Evolutionary conservation across 306 rosid species (phyloP).

Genomic region (Fragaria iinumae): DNA sequence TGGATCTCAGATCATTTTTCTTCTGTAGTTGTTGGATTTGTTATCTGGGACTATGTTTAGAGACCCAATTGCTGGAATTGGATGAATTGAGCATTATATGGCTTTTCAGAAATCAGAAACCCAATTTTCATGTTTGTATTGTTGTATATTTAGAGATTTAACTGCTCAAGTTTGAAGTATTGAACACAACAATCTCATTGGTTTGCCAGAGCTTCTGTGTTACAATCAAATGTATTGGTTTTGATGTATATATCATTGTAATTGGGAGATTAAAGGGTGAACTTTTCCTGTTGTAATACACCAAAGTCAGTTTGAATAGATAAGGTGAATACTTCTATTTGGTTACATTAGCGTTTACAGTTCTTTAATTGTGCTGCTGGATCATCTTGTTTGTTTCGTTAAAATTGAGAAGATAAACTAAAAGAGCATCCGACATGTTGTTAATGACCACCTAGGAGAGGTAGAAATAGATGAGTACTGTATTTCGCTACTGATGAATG

Average conservation of each 20-base stretch:
- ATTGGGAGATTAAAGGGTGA: neutral
- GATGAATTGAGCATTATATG: neutral
- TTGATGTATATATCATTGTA: neutral
- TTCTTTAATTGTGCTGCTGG: neutral
- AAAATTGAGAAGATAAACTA: no score
- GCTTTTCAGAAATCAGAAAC: neutral
- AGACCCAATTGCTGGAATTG: neutral
- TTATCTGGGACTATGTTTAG: no score
- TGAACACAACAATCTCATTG: neutral
- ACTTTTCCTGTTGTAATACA: neutral
- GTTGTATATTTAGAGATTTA: neutral
- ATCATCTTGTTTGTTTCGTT: neutral
- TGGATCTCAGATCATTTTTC: constrained; percentile 1
- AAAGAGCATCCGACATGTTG: neutral
- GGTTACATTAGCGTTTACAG: neutral
- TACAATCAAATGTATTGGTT: constrained; percentile 7
- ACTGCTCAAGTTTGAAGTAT: neutral
- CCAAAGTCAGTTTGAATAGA: neutral
- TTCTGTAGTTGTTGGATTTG: constrained; percentile 10
- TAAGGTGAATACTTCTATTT: neutral
- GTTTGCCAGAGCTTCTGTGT: neutral
- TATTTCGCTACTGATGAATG: neutral
- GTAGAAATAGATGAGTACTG: neutral
- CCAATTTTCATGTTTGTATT: neutral
- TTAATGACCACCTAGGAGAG: neutral